Evolutionary conservation across 2,329 filamentous ascomycete species (phyloP).

Genomic region (Talaromyces rugulosus): DNA sequence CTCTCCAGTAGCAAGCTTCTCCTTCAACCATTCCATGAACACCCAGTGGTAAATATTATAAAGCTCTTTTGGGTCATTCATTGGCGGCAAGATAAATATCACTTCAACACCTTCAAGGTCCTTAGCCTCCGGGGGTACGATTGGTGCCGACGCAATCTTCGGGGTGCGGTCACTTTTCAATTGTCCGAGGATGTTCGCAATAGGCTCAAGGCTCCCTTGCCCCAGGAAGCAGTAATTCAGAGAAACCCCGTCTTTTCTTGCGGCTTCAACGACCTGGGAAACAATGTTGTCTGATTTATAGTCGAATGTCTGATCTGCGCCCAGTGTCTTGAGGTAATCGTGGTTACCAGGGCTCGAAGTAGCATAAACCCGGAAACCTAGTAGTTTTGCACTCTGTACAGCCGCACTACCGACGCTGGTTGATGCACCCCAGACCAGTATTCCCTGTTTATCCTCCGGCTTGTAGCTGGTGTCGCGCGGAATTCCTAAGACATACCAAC

Average conservation of each 20-base stretch:
- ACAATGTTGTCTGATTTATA: slow-evolving; percentile 33
- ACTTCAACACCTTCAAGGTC: slow-evolving; percentile 2
- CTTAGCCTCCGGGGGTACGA: slow-evolving; percentile 2
- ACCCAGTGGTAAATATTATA: slow-evolving; percentile 15
- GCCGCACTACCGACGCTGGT: slow-evolving; percentile 38
- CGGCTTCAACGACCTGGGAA: slow-evolving; percentile 22
- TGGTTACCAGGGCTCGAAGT: slow-evolving; percentile 39
- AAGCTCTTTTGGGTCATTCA: slow-evolving; percentile 10
- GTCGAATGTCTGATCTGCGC: slow-evolving; percentile 38
- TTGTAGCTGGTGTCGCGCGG: slow-evolving; percentile 18
- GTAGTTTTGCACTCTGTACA: slow-evolving; percentile 38
- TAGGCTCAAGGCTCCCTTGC: slow-evolving; percentile 1
- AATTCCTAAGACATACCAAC: slow-evolving; percentile 23
- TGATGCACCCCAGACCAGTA: slow-evolving; percentile 42
- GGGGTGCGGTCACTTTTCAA: background rate
- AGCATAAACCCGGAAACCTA: slow-evolving; percentile 38
- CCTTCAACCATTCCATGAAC: slow-evolving; percentile 19
- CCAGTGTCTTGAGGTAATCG: slow-evolving; percentile 32
- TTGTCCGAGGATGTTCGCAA: background rate
- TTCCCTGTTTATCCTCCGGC: slow-evolving; percentile 21
- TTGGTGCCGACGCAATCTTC: slow-evolving; percentile 5
- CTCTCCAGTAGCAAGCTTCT: slow-evolving; percentile 17
- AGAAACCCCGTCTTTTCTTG: slow-evolving; percentile 18
- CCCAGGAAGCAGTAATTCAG: slow-evolving; percentile 9
- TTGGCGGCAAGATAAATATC: slow-evolving; percentile 15